Percentiles rank a stretch among this genome's conserved stretches.
Conservation (phyloP, 108 stramenopile genomes). For the Ochromonas danica region DNA sequence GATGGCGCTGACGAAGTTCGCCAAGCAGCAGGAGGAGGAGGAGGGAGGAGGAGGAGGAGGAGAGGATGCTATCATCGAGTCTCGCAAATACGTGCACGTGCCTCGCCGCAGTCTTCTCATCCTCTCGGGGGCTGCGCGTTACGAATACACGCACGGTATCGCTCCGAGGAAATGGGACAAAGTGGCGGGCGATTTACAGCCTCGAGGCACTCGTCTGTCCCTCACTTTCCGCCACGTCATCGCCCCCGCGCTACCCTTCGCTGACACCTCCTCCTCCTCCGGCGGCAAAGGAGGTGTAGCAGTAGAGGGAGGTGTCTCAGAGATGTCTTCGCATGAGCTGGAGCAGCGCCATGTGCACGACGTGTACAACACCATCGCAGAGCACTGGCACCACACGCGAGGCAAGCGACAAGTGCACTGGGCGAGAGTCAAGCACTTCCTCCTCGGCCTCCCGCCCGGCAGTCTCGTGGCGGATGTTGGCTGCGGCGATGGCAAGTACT, state of each 20-base stretch:
- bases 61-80: no score
- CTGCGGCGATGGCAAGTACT: conserved; percentile 95
- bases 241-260: not conserved
- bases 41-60: not conserved
- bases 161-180: conserved; percentile 22
- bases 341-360: conserved; percentile 79
- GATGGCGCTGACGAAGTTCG: conserved; percentile 24
- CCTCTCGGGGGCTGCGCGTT: not conserved
- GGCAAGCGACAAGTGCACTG: conserved; percentile 74
- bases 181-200: not conserved
- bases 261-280: no score
- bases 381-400: conserved; percentile 87
- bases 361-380: conserved; percentile 94
- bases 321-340: no score
- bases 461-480: conserved; percentile 90
- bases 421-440: conserved; percentile 86
- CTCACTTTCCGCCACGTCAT: conserved; percentile 24
- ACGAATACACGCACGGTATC: conserved; percentile 16
- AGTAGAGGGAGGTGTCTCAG: no score
- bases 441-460: conserved; percentile 67
- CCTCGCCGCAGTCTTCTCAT: not conserved
- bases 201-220: not conserved
- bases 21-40: no score
- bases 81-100: conserved; percentile 2
- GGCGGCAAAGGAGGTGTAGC: no score